Evolutionary conservation across 2,329 filamentous ascomycete genomes (phyloP).

Genomic region (Emmonsiellopsis sp.): DNA sequence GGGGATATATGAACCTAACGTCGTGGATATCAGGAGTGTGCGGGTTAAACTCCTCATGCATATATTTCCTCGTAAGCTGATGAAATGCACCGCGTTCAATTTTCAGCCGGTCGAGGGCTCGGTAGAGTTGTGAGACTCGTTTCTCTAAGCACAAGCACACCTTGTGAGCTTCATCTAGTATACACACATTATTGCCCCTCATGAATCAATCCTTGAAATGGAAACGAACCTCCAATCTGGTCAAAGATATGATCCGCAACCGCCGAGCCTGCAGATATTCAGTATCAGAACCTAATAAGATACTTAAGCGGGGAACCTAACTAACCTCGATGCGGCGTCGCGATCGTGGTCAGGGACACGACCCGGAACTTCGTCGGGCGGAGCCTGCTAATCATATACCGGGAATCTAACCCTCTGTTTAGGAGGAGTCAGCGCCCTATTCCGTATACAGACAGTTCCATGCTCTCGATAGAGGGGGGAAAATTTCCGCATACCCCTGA

Average conservation of each 20-base stretch:
- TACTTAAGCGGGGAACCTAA: not conserved
- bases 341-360: slow-evolving; percentile 56
- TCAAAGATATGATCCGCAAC: slow-evolving; percentile 55
- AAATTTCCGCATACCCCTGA: slow-evolving; percentile 1
- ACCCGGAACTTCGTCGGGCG: slow-evolving; percentile 63
- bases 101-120: slow-evolving; percentile 44
- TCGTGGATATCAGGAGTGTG: slow-evolving; percentile 46
- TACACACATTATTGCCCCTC: not conserved
- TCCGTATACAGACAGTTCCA: not conserved
- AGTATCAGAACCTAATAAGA: not conserved
- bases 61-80: slow-evolving; percentile 52
- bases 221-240: slow-evolving; percentile 43
- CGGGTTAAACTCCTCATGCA: slow-evolving; percentile 51
- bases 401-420: slow-evolving; percentile 50
- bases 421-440: not conserved
- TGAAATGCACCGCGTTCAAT: slow-evolving; percentile 52
- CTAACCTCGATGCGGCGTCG: slow-evolving; percentile 50
- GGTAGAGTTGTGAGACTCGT: slow-evolving; percentile 47
- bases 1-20: slow-evolving; percentile 32
- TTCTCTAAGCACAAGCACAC: slow-evolving; percentile 25
- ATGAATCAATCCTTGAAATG: not conserved
- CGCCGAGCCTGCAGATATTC: slow-evolving; percentile 38
- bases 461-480: no score
- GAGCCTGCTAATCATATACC: slow-evolving; percentile 55
- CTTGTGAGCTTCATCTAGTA: not conserved